Base-by-base conservation (phyloP, 1,139 yeast genomes). In the Kluyveromyces sp. region DNA sequence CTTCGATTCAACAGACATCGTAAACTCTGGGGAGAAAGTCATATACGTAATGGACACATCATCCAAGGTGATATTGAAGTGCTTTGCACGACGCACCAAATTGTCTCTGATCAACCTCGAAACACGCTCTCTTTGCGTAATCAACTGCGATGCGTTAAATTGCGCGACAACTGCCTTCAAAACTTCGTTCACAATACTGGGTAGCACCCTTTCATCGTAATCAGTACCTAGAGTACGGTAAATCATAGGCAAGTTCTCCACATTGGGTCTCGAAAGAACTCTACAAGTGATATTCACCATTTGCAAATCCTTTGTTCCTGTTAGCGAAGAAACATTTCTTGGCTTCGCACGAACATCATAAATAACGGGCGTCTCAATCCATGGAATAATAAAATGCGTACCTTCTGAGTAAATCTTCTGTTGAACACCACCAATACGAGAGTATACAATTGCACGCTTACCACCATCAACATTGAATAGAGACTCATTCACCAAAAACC, bases 241-340 rank as follows among this genome's bases (percentile, higher is more conserved):
- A 54, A 92, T 86, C 25, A 76, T 75, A 29, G 97, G 96, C 58
- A 92, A 75, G 47, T 88, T 80, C 47, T 69, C 67, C 34, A 88
- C 76, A 48, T 87, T 83, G 1, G 99, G 99, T 65, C 90, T 81
- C 49, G 95, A 85, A 59, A 92, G 77, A 33, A 92, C 98, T 72
- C 99, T 83, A 69, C 99, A 92, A 25, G 97, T 90, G 60, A 92
- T 92, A 69, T 90, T 94, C 46, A 92, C 99, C 99, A 92, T 92
- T 71, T 92, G 99, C 65, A 92, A 77, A 69, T 92, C 98, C 71
- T 92, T 92, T 32, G 99, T 92, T 54, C 99, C 98, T 4, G 99
- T 92, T 64, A 92, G 77, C 8, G 96, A 87, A n/a, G 97, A 89
- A 53, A 92, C 95, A 60, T 89, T 90, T 70, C 97, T 81, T 48